Evolutionary conservation across 129 eudicot species (phyloP).

Genomic region (Arctium lappa): DNA sequence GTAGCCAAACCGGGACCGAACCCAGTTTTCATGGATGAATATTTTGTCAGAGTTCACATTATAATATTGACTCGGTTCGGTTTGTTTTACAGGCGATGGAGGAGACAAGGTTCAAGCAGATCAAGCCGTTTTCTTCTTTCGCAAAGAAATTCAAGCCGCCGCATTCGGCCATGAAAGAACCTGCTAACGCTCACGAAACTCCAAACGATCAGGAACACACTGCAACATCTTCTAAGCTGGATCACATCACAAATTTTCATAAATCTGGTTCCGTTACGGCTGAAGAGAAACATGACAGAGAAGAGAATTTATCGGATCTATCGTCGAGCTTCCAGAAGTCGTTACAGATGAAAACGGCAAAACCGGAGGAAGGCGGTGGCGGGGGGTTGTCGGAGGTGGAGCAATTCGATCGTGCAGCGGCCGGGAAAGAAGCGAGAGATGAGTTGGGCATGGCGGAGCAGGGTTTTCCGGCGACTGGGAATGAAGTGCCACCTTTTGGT

Average conservation of each 20-base stretch:
- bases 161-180: constrained; percentile 20
- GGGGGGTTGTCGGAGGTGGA: constrained; percentile 22
- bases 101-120: constrained; percentile 45
- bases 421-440: constrained; percentile 38
- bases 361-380: constrained; percentile 20
- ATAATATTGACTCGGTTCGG: not conserved
- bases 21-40: too few species aligned
- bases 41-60: not conserved
- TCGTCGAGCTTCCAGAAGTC: constrained; percentile 66
- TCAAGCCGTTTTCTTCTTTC: constrained; percentile 52
- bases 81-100: constrained; percentile 30
- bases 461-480: constrained; percentile 67
- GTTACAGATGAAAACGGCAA: constrained; percentile 26
- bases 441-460: constrained; percentile 44
- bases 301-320: constrained; percentile 50
- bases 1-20: too few species aligned
- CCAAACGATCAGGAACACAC: not conserved
- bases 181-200: constrained; percentile 13
- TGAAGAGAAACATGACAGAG: constrained; percentile 36
- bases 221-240: not conserved
- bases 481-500: constrained; percentile 60
- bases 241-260: not conserved
- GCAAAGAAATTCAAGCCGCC: constrained; percentile 10
- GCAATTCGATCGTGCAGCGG: constrained; percentile 61
- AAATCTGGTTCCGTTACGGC: not conserved